Evolutionary conservation across 352 stramenopile genomes (phyloP), one percentile per base, ranked within the genome.

Genomic region (Elongisporangium anandrum): DNA sequence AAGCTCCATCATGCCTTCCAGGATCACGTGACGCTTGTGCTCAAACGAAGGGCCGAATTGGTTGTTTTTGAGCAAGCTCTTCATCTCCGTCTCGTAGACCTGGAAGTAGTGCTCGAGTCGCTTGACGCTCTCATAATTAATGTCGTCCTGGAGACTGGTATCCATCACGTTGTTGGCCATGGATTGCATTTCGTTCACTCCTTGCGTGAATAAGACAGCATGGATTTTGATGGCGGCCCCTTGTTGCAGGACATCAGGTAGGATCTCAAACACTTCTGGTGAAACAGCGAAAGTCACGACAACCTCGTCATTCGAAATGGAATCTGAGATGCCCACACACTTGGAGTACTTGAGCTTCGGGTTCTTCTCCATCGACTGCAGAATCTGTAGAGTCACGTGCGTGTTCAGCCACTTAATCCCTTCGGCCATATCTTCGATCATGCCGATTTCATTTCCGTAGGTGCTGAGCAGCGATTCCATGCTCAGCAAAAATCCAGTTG

Each of bases 391-490:
- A 56, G 81, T 90, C 50, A 97, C 84, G 2, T 71, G 68, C 12
- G 59, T 69, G 59, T 81, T 93, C 9, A 97, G 68, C 90, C 87
- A 97, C 53, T 90, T 69, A 48, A 94, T 63, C 21, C 87, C 89
- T 48, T 94, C 90, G 4, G 77, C 79, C 79, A 97, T 90, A 60
- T 97, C 91, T 72, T 97, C 82, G 3, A 99, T 84, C 96, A 99
- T 99, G n/a, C 90, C 92, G 51, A 97, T 89, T 69, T 99, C 96
- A 52, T 94, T 95, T 16, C 94, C 94, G 23, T 96, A 85, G 20
- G 96, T 97, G 66, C 85, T 97, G 34, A 99, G 60, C 15, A 99
- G 73, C 19, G 93, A 97, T 69, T 98, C 94, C 63, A 98, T 98
- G 59, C 86, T 97, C 48, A 98, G 72, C 20, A 97, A 67, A 50